Percentiles rank a stretch among this genome's conserved stretches.
phyloP scores from a whole-genome alignment of 2,329 filamentous ascomycete genomes.

The Exophiala phaeomuriformis region DNA sequence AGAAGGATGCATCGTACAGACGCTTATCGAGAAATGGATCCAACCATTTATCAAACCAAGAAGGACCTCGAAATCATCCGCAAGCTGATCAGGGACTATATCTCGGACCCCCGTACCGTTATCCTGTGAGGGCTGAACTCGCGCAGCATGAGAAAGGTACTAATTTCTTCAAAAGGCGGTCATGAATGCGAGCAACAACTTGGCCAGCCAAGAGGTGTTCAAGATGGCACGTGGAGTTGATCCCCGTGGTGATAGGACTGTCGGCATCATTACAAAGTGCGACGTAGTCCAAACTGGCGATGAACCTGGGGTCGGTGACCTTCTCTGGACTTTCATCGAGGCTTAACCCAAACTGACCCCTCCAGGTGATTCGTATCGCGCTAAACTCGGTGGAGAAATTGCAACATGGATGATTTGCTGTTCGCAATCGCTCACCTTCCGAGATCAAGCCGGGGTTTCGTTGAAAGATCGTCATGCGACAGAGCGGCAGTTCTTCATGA shows the following conservation, averaged over 20 bases:
- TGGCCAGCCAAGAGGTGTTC: conserved; percentile 38
- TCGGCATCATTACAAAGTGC: conserved; percentile 46
- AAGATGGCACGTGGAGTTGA: conserved; percentile 33
- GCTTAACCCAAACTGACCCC: not conserved
- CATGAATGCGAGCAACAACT: conserved; percentile 39
- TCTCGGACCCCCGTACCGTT: conserved; percentile 38
- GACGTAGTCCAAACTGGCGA: conserved; percentile 33
- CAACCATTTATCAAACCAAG: conserved; percentile 27
- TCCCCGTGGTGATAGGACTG: conserved; percentile 32
- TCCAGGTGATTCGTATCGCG: conserved; percentile 6
- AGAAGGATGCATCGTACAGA: conserved; percentile 13
- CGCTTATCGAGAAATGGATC: conserved; percentile 1
- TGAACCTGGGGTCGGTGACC: conserved; percentile 27
- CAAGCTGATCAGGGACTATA: conserved; percentile 37
- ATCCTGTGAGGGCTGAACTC: conserved; percentile 35
- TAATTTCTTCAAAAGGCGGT: conserved; percentile 34
- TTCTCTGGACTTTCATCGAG: not conserved
- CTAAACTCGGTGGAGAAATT: conserved; percentile 17
- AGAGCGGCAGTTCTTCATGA: conserved; percentile 35
- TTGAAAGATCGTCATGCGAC: conserved; percentile 24
- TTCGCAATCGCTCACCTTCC: conserved; percentile 28
- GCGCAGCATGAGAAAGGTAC: not conserved
- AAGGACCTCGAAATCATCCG: conserved; percentile 44
- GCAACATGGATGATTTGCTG: conserved; percentile 29
- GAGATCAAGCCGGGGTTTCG: conserved; percentile 24